Percentiles rank a stretch among this genome's conserved stretches.
Conservation (phyloP, 1,284 basidiomycete genomes). For the Phellinidium pouzarii region DNA sequence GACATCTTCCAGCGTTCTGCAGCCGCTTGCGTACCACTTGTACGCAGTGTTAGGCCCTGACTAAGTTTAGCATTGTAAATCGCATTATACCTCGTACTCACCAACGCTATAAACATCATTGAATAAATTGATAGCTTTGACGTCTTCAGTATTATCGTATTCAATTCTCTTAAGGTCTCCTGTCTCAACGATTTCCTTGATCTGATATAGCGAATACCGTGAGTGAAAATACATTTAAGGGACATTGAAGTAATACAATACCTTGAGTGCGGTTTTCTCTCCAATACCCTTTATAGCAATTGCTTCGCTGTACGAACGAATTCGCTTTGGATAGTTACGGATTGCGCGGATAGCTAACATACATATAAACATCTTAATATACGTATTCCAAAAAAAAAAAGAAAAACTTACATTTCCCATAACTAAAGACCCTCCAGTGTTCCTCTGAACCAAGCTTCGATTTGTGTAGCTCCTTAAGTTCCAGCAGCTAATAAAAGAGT, state of each 20-base stretch:
- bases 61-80: neutral
- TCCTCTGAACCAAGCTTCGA: conserved; percentile 51
- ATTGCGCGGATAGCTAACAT: conserved; percentile 51
- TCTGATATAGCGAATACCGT: conserved; percentile 37
- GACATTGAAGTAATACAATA: conserved; percentile 25
- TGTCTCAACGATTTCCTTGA: conserved; percentile 71
- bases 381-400: neutral
- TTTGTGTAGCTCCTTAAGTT: conserved; percentile 54
- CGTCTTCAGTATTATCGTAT: conserved; percentile 56
- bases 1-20: conserved; percentile 74
- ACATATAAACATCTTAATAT: conserved; percentile 5
- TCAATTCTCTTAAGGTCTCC: conserved; percentile 56
- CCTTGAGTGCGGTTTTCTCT: conserved; percentile 69
- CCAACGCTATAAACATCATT: conserved; percentile 84
- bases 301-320: conserved; percentile 60
- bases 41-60: conserved; percentile 57
- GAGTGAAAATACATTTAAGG: neutral
- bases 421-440: conserved; percentile 54
- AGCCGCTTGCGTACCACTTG: conserved; percentile 71
- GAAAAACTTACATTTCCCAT: conserved; percentile 47
- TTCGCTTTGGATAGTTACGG: conserved; percentile 49
- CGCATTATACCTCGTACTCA: conserved; percentile 27
- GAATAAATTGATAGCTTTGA: conserved; percentile 48
- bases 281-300: conserved; percentile 60
- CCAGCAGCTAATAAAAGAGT: conserved; percentile 41